Conservation (phyloP, 2,329 filamentous ascomycete genomes). For the Rutstroemia sp. region DNA sequence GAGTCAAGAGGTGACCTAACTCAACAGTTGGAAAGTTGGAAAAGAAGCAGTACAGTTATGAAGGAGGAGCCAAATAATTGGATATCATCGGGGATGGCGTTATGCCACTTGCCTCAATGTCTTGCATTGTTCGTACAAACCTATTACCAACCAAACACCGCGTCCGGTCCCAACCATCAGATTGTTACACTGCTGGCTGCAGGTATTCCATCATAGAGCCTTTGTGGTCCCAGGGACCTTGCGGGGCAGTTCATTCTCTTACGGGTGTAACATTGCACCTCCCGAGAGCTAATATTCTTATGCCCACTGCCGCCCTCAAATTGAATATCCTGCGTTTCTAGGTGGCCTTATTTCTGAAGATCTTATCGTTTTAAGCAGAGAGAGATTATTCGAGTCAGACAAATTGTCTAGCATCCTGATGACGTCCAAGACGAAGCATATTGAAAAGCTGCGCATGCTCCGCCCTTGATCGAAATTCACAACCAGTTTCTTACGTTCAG, state of each 20-base stretch:
- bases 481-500: no score
- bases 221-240: not conserved
- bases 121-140: not conserved
- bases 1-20: constrained; percentile 14
- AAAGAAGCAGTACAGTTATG: not conserved
- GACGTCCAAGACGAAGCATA: not conserved
- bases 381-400: no score
- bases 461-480: no score
- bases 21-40: constrained; percentile 2
- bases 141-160: not conserved
- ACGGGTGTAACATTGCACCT: not conserved
- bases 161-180: not conserved
- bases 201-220: not conserved
- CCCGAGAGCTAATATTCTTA: constrained; percentile 7
- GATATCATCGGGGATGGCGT: not conserved
- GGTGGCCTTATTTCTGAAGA: no score
- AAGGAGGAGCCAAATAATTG: not conserved
- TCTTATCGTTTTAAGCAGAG: no score
- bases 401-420: no score
- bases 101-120: not conserved
- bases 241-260: not conserved
- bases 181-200: not conserved
- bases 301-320: not conserved
- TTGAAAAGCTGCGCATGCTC: constrained; percentile 1
- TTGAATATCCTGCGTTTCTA: not conserved